Evolutionary conservation across 2,329 filamentous ascomycete genomes (phyloP), one percentile per base, ranked within the genome.

Genomic region (Fusarium multiceps): DNA sequence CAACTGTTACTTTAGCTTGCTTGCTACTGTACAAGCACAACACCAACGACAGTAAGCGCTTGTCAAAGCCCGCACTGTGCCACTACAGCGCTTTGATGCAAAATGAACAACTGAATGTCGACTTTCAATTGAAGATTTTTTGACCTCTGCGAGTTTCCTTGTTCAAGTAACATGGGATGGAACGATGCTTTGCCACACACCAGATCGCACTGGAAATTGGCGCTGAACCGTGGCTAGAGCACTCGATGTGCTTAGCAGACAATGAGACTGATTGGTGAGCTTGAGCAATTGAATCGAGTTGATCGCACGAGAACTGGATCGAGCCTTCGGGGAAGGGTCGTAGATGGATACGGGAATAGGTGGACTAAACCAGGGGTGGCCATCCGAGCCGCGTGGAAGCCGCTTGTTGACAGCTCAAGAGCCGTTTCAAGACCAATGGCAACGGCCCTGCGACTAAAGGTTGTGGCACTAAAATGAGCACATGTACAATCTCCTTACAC

Each of bases 381-480:
- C 63, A 34, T 51, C 49, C 40, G 34, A 57, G 63, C 55, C 55
- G 51, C 55, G 47, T 54, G 45, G 51, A 64, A 55, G 63, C 55
- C 49, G 51, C 55, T 51, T 68, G 14, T 57, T 70, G 58, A 68
- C 63, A 71, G 67, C 47, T 68, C 51, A 40, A 60, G 55, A 61
- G 51, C 40, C 28, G 67, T 64, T 64, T 59, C 59, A 56, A 47
- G 48, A 43, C 56, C 64, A 69, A 63, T 46, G 48, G 53, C 43
- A 34, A 55, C 42, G 58, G 63, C 30, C 32, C 50, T 41, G 58
- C 42, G 45, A 42, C 48, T 64, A 50, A 55, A 43, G n/a, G 41
- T 34, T 32, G 25, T 46, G 46, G 34, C 57, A 55, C 50, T 47
- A 51, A 57, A 55, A 64, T 46, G 28, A 30, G 18, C 20, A 21